Base-by-base conservation (phyloP, 2,329 filamentous ascomycete genomes). In the Aspergillus arachidicola region DNA sequence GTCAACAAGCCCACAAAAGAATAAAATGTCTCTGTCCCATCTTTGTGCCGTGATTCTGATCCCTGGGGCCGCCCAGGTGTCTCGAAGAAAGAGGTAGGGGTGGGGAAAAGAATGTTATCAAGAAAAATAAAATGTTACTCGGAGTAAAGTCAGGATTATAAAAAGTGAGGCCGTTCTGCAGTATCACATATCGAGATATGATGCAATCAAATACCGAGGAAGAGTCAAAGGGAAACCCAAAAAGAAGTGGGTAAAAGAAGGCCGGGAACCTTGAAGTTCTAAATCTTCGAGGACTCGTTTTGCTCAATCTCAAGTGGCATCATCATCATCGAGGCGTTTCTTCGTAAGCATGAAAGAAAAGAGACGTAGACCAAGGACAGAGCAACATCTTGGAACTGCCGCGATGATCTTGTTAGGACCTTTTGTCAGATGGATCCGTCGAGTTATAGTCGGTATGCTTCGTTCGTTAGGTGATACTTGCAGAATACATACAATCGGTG, bases 261-360 rank as follows among this genome's bases (percentile, higher is more conserved):
- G 23, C 19, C 10, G 9, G 10, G n/a, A 34, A n/a, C 21, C 11
- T 21, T 28, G 6, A 16, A 60, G 41, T 21, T 55, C 26, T 26
- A 56, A 58, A 28, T 34, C 21, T 51, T 30, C 21, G 43, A 30
- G n/a, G 41, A 43, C 32, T 60, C 57, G 56, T 59, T 30, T 51
- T 45, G 38, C 21, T 55, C 53, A 48, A 48, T 61, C 41, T 50
- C 60, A 38, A 43, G 50, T 43, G 10, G 62, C 43, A 55, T 66
- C 59, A n/a, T 66, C 59, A 19, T 41, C 38, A 60, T 66, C 48
- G 59, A 41, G 59, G 50, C 64, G 45, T 66, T 63, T 60, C 64
- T 46, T 68, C 64, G 58, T 67, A 59, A 66, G 26, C 34, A 36
- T 60, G 45, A 41, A 38, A 38, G n/a, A 53, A 53, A 51, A 19